Conservation (phyloP, 352 stramenopile genomes). For the Phytophthora chlamydospora region DNA sequence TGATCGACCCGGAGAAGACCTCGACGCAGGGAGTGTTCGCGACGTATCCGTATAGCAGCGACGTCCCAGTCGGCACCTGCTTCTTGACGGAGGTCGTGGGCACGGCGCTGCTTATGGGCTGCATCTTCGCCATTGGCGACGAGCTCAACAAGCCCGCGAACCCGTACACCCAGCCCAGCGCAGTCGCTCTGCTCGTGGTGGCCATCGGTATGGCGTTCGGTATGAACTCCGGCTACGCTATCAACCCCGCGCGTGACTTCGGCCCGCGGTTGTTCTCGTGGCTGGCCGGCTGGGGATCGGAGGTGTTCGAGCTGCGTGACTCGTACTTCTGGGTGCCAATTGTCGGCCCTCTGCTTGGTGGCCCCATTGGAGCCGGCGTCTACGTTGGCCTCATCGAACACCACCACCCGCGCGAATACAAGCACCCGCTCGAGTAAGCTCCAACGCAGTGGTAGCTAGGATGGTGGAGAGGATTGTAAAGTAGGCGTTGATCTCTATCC, state of each 20-base stretch:
- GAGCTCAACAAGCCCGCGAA: slow-evolving; percentile 59
- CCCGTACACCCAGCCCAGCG: slow-evolving; percentile 45
- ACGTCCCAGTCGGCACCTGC: slow-evolving; percentile 42
- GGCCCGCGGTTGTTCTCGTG: slow-evolving; percentile 52
- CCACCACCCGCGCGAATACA: slow-evolving; percentile 58
- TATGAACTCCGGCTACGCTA: slow-evolving; percentile 73
- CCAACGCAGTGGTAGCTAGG: slow-evolving; percentile 12
- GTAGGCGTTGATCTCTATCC: slow-evolving; percentile 23
- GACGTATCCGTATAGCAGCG: slow-evolving; percentile 53
- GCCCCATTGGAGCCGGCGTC: slow-evolving; percentile 41
- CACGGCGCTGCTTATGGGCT: slow-evolving; percentile 62
- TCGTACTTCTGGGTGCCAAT: slow-evolving; percentile 74
- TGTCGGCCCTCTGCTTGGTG: slow-evolving; percentile 51
- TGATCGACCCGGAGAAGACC: slow-evolving; percentile 49
- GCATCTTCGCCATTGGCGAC: slow-evolving; percentile 67
- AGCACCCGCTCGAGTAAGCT: slow-evolving; percentile 38
- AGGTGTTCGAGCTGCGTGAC: slow-evolving; percentile 42
- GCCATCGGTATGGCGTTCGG: slow-evolving; percentile 77
- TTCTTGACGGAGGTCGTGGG: slow-evolving; percentile 73
- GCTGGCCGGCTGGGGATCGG: slow-evolving; percentile 46
- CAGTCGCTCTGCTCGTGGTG: slow-evolving; percentile 61
- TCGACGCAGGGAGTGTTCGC: slow-evolving; percentile 52
- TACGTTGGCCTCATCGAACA: slow-evolving; percentile 53
- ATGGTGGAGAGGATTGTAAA: slow-evolving; percentile 32
- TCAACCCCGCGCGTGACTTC: slow-evolving; percentile 72